Evolutionary conservation across 2,329 filamentous ascomycete species (phyloP).

Genomic region (Talaromyces piceae): DNA sequence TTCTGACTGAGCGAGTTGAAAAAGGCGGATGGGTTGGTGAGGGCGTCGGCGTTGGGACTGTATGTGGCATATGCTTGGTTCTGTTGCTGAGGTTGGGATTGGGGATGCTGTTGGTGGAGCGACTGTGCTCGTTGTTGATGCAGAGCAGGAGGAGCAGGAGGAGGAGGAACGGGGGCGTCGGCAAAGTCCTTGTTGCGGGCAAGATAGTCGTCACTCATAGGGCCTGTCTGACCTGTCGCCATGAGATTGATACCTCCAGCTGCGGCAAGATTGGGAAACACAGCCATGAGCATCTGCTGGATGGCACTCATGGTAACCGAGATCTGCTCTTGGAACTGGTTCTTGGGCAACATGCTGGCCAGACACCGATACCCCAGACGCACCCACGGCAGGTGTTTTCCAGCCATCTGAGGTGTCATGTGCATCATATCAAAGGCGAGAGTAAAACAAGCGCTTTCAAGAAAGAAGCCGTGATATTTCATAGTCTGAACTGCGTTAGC

Average conservation of each 20-base stretch:
- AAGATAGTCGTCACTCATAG: background rate
- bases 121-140: background rate
- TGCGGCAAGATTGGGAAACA: slow-evolving; percentile 25
- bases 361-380: slow-evolving; percentile 32
- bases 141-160: background rate
- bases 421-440: slow-evolving; percentile 40
- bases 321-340: slow-evolving; percentile 17
- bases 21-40: slow-evolving; percentile 10
- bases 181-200: background rate
- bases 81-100: background rate
- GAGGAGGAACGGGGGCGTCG: background rate
- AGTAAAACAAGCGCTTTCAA: slow-evolving; percentile 36
- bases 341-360: slow-evolving; percentile 27
- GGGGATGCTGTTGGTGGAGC: background rate
- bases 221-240: background rate
- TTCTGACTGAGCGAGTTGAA: slow-evolving; percentile 11
- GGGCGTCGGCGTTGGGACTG: background rate
- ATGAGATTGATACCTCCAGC: slow-evolving; percentile 10
- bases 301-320: slow-evolving; percentile 23
- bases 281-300: slow-evolving; percentile 25
- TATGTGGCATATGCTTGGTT: slow-evolving; percentile 1
- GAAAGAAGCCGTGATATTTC: slow-evolving; percentile 40
- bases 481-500: slow-evolving; percentile 27
- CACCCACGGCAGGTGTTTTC: slow-evolving; percentile 38
- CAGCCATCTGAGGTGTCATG: slow-evolving; percentile 24